These are phyloP conservation scores for Licmophora abbreviata DNA, from an alignment of 108 stramenopile species.

Conservation along the genomic window DNA sequence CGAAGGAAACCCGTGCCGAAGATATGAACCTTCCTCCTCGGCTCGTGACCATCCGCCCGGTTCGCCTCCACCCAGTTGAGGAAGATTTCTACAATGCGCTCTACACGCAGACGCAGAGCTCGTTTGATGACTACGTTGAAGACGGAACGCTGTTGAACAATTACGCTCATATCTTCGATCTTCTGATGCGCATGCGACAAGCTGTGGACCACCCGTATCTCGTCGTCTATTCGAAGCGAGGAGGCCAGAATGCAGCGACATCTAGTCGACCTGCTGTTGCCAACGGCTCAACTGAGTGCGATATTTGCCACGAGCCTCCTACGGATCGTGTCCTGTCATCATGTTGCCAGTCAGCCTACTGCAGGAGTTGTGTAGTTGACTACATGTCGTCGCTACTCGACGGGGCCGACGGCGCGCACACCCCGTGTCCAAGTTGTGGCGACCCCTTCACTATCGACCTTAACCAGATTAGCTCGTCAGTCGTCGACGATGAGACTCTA, in stretches of 20 bases:
- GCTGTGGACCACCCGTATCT: constrained; percentile 98
- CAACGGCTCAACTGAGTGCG: constrained; percentile 69
- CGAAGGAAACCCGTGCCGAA: constrained; percentile 87
- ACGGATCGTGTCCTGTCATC: constrained; percentile 67
- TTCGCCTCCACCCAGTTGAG: constrained; percentile 84
- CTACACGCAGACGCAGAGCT: constrained; percentile 93
- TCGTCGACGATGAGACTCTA: constrained; percentile 54
- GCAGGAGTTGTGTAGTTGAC: constrained; percentile 70
- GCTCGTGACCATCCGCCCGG: constrained; percentile 69
- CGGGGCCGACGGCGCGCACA: constrained; percentile 12
- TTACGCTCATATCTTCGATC: constrained; percentile 96
- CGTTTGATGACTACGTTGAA: constrained; percentile 91
- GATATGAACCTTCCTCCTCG: constrained; percentile 95
- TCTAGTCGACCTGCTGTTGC: constrained; percentile 41
- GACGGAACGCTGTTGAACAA: constrained; percentile 95
- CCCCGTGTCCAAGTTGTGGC: constrained; percentile 69
- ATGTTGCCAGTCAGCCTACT: constrained; percentile 73
- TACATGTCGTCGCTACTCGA: constrained; percentile 57
- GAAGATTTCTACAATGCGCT: constrained; percentile 98
- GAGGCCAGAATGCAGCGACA: constrained; percentile 17
- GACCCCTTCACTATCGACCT: constrained; percentile 78
- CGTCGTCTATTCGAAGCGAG: constrained; percentile 56
- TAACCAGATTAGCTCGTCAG: constrained; percentile 41
- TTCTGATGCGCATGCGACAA: constrained; percentile 95
- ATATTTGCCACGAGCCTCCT: constrained; percentile 74